Conservation (phyloP, 495 filamentous ascomycete genomes). For the Hamigera avellanea region DNA sequence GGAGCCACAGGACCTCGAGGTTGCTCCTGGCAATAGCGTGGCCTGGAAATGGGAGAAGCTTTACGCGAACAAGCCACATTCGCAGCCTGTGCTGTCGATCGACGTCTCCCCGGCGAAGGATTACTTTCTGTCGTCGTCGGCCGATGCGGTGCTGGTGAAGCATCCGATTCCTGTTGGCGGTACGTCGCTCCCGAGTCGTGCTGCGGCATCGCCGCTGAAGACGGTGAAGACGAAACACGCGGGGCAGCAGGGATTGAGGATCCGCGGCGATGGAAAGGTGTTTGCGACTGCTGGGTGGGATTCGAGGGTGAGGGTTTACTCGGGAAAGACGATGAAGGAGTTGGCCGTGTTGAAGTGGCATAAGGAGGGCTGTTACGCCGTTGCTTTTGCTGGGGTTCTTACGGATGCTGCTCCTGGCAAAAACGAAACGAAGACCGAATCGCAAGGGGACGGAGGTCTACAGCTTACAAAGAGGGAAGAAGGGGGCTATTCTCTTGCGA, state of each 20-base stretch:
- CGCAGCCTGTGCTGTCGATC: conserved; percentile 78
- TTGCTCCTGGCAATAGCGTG: conserved; percentile 2
- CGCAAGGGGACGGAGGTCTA: not conserved
- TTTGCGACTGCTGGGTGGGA: conserved; percentile 96
- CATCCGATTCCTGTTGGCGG: conserved; percentile 41
- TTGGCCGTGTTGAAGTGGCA: conserved; percentile 96
- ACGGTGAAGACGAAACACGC: conserved; percentile 69
- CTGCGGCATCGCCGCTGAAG: conserved; percentile 38
- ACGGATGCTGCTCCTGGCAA: not conserved
- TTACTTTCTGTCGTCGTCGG: conserved; percentile 71
- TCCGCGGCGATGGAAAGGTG: conserved; percentile 72
- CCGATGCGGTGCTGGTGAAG: conserved; percentile 57
- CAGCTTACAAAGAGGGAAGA: conserved; percentile 4
- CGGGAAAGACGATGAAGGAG: conserved; percentile 69
- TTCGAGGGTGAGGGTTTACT: conserved; percentile 66
- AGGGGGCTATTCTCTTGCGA: conserved; percentile 18
- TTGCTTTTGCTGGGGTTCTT: conserved; percentile 54
- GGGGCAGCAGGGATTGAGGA: conserved; percentile 68
- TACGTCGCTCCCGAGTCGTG: conserved; percentile 6
- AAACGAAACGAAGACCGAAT: not conserved
- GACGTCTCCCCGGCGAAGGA: conserved; percentile 43
- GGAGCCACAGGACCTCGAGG: conserved; percentile 4
- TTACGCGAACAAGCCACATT: conserved; percentile 59
- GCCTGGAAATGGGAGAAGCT: conserved; percentile 46
- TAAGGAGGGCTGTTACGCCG: conserved; percentile 76